Percentiles rank a stretch among this genome's conserved stretches.
Evolutionary conservation across 768 basidiomycete genomes (phyloP).

Genomic region (Ramaria rubella): DNA sequence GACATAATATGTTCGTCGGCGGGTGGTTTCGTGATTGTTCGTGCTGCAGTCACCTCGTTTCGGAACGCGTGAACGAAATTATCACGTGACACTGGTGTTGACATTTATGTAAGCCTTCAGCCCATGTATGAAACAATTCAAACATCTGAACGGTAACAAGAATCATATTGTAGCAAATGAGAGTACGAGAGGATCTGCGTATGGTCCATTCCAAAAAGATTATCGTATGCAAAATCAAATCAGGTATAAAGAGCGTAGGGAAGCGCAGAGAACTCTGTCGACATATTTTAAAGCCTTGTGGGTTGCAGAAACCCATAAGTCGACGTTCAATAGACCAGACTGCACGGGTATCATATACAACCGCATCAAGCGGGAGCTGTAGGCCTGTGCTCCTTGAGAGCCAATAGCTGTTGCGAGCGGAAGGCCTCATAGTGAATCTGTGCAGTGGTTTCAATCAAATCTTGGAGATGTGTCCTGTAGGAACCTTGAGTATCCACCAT

Average conservation of each 20-base stretch:
- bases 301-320: not conserved
- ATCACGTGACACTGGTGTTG: not conserved
- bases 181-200: no score
- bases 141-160: no score
- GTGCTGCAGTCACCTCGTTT: not conserved
- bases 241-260: not conserved
- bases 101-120: no score
- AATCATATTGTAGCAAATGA: no score
- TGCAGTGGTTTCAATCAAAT: conserved; percentile 97
- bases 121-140: no score
- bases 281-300: not conserved
- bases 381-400: conserved; percentile 67
- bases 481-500: not conserved
- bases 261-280: no score
- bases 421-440: conserved; percentile 99
- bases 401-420: conserved; percentile 95
- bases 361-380: not conserved
- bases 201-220: no score
- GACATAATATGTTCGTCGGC: conserved; percentile 1
- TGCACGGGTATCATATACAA: not conserved
- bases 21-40: not conserved
- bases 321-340: not conserved
- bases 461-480: conserved; percentile 93
- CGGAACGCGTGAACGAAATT: not conserved
- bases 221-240: not conserved